Evolutionary conservation across 768 basidiomycete species (phyloP).

Genomic region (Suillus americanus): DNA sequence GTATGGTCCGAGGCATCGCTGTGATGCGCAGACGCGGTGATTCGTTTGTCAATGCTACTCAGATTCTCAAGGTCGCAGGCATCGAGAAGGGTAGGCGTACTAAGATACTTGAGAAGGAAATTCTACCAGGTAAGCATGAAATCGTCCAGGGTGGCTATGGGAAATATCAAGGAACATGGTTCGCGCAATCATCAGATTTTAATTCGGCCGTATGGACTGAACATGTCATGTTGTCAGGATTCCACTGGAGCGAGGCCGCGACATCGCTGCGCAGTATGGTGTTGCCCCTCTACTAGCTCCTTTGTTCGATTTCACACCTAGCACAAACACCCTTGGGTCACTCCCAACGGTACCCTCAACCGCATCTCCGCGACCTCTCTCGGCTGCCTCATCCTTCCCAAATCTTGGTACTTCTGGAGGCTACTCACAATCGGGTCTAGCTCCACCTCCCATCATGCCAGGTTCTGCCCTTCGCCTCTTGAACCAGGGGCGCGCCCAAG

Average conservation of each 20-base stretch:
- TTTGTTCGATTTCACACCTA: slow-evolving; percentile 91
- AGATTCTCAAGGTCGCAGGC: slow-evolving; percentile 98
- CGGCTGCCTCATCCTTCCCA: slow-evolving; percentile 68
- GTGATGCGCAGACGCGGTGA: slow-evolving; percentile 96
- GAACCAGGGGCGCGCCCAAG: slow-evolving; percentile 84
- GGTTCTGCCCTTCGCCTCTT: slow-evolving; percentile 82
- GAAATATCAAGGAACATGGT: slow-evolving; percentile 99
- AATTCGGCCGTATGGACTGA: slow-evolving; percentile 4
- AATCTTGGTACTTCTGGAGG: slow-evolving; percentile 41
- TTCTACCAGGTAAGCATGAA: slow-evolving; percentile 92
- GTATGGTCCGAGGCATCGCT: slow-evolving; percentile 97
- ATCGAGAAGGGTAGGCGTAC: slow-evolving; percentile 96
- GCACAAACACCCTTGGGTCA: slow-evolving; percentile 64
- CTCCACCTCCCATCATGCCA: slow-evolving; percentile 84
- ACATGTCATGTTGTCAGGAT: slow-evolving; percentile 60
- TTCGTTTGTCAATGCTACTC: slow-evolving; percentile 97
- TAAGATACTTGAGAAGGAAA: slow-evolving; percentile 97
- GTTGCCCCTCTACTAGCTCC: slow-evolving; percentile 86
- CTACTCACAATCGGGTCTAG: slow-evolving; percentile 57
- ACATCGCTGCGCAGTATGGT: slow-evolving; percentile 89
- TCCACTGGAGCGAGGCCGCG: slow-evolving; percentile 90
- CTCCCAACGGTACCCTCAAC: slow-evolving; percentile 53
- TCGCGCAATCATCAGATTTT: slow-evolving; percentile 26
- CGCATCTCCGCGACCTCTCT: slow-evolving; percentile 62
- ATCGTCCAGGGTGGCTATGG: slow-evolving; percentile 99